Evolutionary conservation across 257 asterid species (phyloP), one percentile per base, ranked within the genome.

Genomic region (Paraleonurus japonicus): DNA sequence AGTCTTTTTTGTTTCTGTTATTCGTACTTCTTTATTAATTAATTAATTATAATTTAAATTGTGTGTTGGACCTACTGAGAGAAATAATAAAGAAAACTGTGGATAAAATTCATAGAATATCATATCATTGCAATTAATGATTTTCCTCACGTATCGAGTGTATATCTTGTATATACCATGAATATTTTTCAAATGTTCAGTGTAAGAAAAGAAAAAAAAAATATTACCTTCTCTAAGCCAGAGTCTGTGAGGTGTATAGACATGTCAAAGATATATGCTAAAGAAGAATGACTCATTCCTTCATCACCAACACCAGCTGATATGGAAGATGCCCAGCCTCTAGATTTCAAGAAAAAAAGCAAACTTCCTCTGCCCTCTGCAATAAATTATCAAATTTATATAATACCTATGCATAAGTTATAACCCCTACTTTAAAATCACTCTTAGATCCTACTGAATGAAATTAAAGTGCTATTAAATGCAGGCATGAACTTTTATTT

Each of bases 281-380:
- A 65, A 66, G 96, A 81, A 50, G 98, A 89, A 39, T 95, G 89
- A 61, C 78, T 76, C 95, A 95, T 82, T 70, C 98, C 99, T 67
- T 95, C 98, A 72, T 94, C 97, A 69, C 90, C 87, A 76, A 94
- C 96, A 75, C 99, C 99, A 81, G 99, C 98, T 77, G 96, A 88
- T 72, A 94, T 83, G 26, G 92, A 89, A 71, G 96, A 88, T 65
- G 73, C 86, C 97, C 88, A 91, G 72, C 99, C 98, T 85, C 67
- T 83, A 74, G 89, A 86, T 79, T 94, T 94, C 72, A 94, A 86
- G 87, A 79, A 85, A 81, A 74, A 92, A 81, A 54, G 98, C 86
- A 94, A 82, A 71, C 98, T 89, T 71, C 99, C 98, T 79, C 86
- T 86, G 80, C 99, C 98, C 96, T 94, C 99, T 94, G 98, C 69